These are phyloP conservation scores for Datura wrightii DNA, from an alignment of 257 asterid genomes.

Conservation along the genomic window DNA sequence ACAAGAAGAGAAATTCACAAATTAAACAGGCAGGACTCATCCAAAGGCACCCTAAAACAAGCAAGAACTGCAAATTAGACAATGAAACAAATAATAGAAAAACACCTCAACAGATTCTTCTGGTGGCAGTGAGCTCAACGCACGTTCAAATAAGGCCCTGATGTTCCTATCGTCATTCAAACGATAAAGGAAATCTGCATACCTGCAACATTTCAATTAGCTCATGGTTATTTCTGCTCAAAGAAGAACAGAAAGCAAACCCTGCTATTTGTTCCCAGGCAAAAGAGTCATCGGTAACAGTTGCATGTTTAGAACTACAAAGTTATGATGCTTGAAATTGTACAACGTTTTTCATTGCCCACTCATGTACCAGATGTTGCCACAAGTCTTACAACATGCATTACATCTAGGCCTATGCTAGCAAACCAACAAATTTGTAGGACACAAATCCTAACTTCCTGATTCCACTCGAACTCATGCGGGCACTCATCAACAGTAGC, in stretches of 20 bases:
- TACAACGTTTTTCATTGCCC: constrained; percentile 1
- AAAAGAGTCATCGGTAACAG: constrained; percentile 3
- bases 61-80: constrained; percentile 21
- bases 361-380: background rate
- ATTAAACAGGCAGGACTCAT: constrained; percentile 23
- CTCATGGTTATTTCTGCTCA: constrained; percentile 17
- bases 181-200: constrained; percentile 92
- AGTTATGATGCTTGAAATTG: constrained; percentile 18
- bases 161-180: constrained; percentile 93
- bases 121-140: constrained; percentile 91
- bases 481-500: background rate
- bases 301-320: background rate
- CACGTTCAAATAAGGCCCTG: constrained; percentile 97
- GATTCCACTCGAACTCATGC: constrained; percentile 25
- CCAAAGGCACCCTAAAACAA: constrained; percentile 25
- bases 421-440: constrained; percentile 4
- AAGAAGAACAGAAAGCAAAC: constrained; percentile 9
- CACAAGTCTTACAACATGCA: background rate
- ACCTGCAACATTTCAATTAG: constrained; percentile 60
- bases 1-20: background rate
- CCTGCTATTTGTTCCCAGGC: constrained; percentile 16
- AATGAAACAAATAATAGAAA: constrained; percentile 10
- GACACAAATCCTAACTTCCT: constrained; percentile 29
- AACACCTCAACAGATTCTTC: constrained; percentile 92
- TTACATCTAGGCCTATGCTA: constrained; percentile 5